Conservation (phyloP, 75 land plant genomes). For the Picea sitchensis region DNA sequence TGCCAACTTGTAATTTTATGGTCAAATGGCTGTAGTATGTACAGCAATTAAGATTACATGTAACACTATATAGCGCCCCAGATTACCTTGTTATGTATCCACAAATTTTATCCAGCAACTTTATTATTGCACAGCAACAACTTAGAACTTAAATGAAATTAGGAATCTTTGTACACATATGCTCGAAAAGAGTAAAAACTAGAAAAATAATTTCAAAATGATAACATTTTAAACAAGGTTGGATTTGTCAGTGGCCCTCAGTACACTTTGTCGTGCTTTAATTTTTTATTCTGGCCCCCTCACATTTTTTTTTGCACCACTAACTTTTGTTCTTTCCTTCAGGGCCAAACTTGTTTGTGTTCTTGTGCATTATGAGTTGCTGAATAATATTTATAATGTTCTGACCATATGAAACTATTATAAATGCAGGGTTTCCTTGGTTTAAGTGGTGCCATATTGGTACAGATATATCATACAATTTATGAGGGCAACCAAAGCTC, state of each 20-base stretch:
- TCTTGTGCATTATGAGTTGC: not conserved
- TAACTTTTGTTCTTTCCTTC: not conserved
- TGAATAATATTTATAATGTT: not conserved
- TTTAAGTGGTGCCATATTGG: constrained; percentile 79
- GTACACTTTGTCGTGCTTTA: not conserved
- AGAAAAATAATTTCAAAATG: not conserved
- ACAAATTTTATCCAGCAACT: not conserved
- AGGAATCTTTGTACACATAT: not conserved
- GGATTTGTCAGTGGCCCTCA: not conserved
- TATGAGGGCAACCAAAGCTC: constrained; percentile 38
- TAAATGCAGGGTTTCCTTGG: constrained; percentile 77
- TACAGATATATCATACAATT: constrained; percentile 59
- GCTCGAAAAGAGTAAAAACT: not conserved
- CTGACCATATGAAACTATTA: not conserved
- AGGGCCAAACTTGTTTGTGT: not conserved
- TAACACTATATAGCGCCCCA: too few species aligned
- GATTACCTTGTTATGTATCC: not conserved
- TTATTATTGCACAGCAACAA: not conserved
- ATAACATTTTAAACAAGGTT: not conserved
- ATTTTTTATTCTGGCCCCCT: not conserved
- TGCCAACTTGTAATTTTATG: not conserved
- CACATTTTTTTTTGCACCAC: not conserved
- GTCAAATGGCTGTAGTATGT: not conserved
- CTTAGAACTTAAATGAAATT: not conserved
- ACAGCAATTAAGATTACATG: not conserved